These are phyloP conservation scores for Phaeosphaeria sp. DNA, from an alignment of 2,329 filamentous ascomycete genomes.

Conservation along the genomic window DNA sequence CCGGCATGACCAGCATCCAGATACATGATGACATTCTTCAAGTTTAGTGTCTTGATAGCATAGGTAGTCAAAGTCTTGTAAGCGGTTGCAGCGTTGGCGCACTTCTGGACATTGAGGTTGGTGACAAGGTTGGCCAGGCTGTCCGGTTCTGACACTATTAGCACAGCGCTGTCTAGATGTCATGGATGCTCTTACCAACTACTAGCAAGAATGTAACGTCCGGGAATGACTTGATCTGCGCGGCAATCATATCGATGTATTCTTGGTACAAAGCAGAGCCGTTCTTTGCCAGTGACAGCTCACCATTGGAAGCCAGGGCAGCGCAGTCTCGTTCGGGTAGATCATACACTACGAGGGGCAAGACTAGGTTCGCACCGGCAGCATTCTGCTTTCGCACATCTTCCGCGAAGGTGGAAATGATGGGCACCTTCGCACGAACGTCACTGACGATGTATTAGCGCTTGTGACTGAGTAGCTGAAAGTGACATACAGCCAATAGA, in stretches of 20 bases:
- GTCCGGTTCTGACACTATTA: conserved; percentile 59
- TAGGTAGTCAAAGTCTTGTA: conserved; percentile 63
- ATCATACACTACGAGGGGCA: conserved; percentile 66
- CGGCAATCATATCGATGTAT: conserved; percentile 61
- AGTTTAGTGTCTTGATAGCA: conserved; percentile 61
- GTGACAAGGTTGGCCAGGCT: conserved; percentile 67
- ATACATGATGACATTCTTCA: conserved; percentile 67
- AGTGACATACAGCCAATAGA: conserved; percentile 53
- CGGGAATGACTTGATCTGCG: conserved; percentile 59
- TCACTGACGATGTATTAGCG: conserved; percentile 39
- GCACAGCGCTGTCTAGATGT: not conserved
- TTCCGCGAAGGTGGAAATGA: conserved; percentile 53
- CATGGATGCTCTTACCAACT: conserved; percentile 47
- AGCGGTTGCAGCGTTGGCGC: conserved; percentile 59
- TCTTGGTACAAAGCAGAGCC: conserved; percentile 56
- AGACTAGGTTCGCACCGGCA: conserved; percentile 54
- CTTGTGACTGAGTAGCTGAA: not conserved
- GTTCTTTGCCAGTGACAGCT: conserved; percentile 61
- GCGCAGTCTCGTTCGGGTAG: conserved; percentile 68
- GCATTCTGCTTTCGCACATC: conserved; percentile 50
- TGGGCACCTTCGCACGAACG: conserved; percentile 55
- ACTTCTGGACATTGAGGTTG: conserved; percentile 61
- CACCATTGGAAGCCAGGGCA: conserved; percentile 69
- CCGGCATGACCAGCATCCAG: conserved; percentile 68
- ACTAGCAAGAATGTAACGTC: conserved; percentile 57